Conservation (phyloP, 2,329 filamentous ascomycete genomes). For the Fusarium sp. region DNA sequence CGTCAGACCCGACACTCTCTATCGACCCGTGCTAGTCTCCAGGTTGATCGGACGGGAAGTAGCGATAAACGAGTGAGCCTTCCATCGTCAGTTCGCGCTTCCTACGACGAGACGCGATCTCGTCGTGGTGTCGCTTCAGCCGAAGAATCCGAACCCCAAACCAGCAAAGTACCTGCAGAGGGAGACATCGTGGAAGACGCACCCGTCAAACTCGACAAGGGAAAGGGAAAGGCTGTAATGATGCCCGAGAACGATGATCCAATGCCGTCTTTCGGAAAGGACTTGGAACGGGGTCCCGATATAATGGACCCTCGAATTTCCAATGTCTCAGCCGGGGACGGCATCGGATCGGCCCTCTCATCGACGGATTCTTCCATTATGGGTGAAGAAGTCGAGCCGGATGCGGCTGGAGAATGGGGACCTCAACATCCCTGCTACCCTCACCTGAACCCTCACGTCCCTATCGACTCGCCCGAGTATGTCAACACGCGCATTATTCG, state of each 20-base stretch:
- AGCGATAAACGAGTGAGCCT: constrained; percentile 64
- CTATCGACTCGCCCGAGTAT: constrained; percentile 79
- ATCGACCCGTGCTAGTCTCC: constrained; percentile 61
- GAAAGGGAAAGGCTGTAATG: constrained; percentile 65
- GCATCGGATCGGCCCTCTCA: constrained; percentile 66
- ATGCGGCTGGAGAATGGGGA: constrained; percentile 86
- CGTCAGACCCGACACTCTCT: constrained; percentile 58
- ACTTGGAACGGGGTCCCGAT: constrained; percentile 67
- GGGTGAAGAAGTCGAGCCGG: constrained; percentile 73
- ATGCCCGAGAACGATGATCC: constrained; percentile 52
- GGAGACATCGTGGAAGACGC: constrained; percentile 23
- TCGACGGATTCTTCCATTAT: constrained; percentile 71
- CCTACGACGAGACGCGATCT: constrained; percentile 63
- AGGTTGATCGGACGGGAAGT: constrained; percentile 60
- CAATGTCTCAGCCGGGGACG: constrained; percentile 61
- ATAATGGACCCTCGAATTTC: constrained; percentile 59
- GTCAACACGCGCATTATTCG: constrained; percentile 88
- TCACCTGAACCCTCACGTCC: constrained; percentile 92
- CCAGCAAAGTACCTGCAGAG: constrained; percentile 27
- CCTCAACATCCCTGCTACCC: constrained; percentile 95
- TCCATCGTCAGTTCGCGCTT: constrained; percentile 65
- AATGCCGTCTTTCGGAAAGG: constrained; percentile 57
- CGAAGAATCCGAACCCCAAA: constrained; percentile 29
- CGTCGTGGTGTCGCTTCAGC: constrained; percentile 47
- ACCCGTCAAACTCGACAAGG: constrained; percentile 56